Evolutionary conservation across 2,329 filamentous ascomycete genomes (phyloP).

Genomic region (Fusarium sp.): DNA sequence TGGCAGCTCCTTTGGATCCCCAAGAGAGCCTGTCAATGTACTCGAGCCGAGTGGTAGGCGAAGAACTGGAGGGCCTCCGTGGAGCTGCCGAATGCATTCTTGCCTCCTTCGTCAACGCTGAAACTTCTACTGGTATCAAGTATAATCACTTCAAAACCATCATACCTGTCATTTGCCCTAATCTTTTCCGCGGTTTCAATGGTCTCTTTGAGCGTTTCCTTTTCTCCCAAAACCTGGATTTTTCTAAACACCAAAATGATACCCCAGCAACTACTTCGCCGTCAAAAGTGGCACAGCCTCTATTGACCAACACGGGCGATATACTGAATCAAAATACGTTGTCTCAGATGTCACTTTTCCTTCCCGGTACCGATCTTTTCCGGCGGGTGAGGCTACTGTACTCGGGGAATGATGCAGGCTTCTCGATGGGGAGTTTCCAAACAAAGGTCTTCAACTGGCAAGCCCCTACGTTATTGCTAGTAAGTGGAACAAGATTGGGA

Average conservation of each 20-base stretch:
- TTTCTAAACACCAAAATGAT: conserved; percentile 64
- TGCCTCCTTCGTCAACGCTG: conserved; percentile 74
- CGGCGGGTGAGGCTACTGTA: conserved; percentile 75
- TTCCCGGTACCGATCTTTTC: conserved; percentile 75
- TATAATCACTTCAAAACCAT: conserved; percentile 72
- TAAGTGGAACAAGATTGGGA: conserved; percentile 73
- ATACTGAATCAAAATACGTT: conserved; percentile 75
- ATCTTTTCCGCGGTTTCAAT: conserved; percentile 76
- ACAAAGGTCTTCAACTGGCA: conserved; percentile 82
- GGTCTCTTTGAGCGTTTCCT: conserved; percentile 81
- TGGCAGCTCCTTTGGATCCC: conserved; percentile 73
- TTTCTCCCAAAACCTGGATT: conserved; percentile 78
- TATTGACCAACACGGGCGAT: conserved; percentile 66
- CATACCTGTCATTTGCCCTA: conserved; percentile 71
- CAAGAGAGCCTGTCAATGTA: conserved; percentile 76
- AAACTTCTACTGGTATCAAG: conserved; percentile 72
- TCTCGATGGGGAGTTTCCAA: conserved; percentile 83
- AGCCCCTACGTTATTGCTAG: conserved; percentile 78
- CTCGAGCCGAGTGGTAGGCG: conserved; percentile 66
- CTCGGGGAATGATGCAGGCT: conserved; percentile 77
- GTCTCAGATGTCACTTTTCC: conserved; percentile 80
- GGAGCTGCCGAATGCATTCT: conserved; percentile 74
- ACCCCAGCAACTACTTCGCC: conserved; percentile 28
- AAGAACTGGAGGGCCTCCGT: conserved; percentile 70
- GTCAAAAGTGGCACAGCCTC: conserved; percentile 58